Base-by-base conservation (phyloP, 495 filamentous ascomycete genomes). In the Hypoxylon lienhwacheense region DNA sequence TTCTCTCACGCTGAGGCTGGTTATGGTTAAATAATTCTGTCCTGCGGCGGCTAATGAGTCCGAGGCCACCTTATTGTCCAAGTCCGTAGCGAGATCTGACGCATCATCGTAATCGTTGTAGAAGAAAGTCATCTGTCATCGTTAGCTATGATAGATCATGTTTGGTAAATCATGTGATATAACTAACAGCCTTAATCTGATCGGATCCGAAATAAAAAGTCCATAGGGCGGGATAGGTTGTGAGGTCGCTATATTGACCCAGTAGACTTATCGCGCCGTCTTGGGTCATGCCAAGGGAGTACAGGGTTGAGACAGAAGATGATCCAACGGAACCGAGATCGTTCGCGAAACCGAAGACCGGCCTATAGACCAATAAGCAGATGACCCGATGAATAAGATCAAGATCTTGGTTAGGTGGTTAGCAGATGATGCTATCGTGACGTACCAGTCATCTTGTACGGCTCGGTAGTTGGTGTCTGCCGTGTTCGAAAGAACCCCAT, bases 331-430 rank as follows among this genome's bases (percentile, higher is more conserved):
- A 59, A 7, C 75, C 76, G 66, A 96, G 85, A 12, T 85, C 79
- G 61, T 93, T 92, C 16, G 87, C 80, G 65, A 95, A 95, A 0
- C 87, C 90, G 73, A 97, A 96, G 8, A 95, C 88, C 0, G 92
- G 92, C 73, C 76, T 78, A 22, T 0, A 7, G n/a, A 15, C 41
- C 14, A 7, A 37, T 70, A 7, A 71, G 63, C 32, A 29, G 31
- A 12, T 43, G 12, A 51, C 7, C 34, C 11, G 11, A 32, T 11
- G 1, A 11, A 22, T 17, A 26, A 17, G 49, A 11, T 47, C 8
- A 24, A n/a, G n/a, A n/a, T n/a, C n/a, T n/a, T n/a, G n/a, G n/a
- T n/a, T n/a, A n/a, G n/a, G n/a, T n/a, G n/a, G 25, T n/a, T 32
- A 42, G 19, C 15, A 5, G 32, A 11, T 12, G 17, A 28, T n/a